Evolutionary conservation across 2,329 filamentous ascomycete genomes (phyloP).

Genomic region (Ophioceras dolichostomum): DNA sequence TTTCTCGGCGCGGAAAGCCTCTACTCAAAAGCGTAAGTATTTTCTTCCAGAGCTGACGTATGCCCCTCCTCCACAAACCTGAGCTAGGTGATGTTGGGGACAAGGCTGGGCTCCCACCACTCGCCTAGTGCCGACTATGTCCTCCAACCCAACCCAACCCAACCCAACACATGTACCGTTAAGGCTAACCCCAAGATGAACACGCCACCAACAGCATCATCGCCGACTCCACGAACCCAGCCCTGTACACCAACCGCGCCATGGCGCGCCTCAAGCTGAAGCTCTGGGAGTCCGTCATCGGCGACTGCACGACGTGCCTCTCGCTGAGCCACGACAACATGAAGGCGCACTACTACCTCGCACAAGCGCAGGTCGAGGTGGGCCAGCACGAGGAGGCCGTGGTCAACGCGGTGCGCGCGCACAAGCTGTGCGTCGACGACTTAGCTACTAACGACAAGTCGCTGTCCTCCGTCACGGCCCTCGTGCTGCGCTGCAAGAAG

Average conservation of each 20-base stretch:
- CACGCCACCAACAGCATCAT: constrained; percentile 46
- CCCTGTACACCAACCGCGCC: constrained; percentile 82
- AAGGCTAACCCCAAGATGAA: background rate
- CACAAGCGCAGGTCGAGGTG: constrained; percentile 70
- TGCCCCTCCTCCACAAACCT: background rate
- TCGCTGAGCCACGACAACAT: constrained; percentile 52
- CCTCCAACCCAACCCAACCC: background rate
- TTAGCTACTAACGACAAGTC: constrained; percentile 51
- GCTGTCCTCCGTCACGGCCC: constrained; percentile 56
- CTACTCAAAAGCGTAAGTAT: constrained; percentile 62
- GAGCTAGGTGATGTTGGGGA: background rate
- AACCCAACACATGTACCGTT: background rate
- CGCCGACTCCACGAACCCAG: constrained; percentile 62
- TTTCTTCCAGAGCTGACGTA: no score
- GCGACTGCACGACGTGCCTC: constrained; percentile 67
- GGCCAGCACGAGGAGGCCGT: constrained; percentile 63
- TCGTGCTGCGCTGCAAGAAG: constrained; percentile 73
- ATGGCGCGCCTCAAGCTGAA: constrained; percentile 67
- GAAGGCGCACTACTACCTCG: constrained; percentile 76
- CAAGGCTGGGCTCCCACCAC: background rate
- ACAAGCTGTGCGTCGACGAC: constrained; percentile 51
- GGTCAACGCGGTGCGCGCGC: constrained; percentile 56
- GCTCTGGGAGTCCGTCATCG: constrained; percentile 61
- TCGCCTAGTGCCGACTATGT: background rate
- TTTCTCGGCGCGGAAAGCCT: constrained; percentile 52